Conservation (phyloP, 2,329 filamentous ascomycete species). For the Penicillium sp. region DNA sequence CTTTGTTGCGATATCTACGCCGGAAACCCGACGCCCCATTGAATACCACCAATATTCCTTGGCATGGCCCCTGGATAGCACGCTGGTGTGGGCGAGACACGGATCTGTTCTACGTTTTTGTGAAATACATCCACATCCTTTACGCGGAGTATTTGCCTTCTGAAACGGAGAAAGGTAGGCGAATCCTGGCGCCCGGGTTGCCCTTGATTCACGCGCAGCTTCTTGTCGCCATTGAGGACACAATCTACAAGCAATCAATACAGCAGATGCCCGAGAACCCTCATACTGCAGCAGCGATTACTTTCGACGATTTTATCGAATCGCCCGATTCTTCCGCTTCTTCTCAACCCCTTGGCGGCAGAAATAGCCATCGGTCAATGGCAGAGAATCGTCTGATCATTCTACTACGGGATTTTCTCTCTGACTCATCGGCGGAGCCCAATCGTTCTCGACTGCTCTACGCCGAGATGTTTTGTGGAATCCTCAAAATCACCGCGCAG, state of each 20-base stretch:
- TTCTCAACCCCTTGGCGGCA: slow-evolving; percentile 59
- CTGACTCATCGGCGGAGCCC: slow-evolving; percentile 56
- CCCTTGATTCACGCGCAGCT: slow-evolving; percentile 80
- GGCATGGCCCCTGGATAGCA: slow-evolving; percentile 80
- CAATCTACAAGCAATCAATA: slow-evolving; percentile 68
- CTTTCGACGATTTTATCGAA: slow-evolving; percentile 64
- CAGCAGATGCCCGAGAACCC: slow-evolving; percentile 48
- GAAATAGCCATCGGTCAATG: slow-evolving; percentile 73
- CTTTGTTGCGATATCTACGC: slow-evolving; percentile 58
- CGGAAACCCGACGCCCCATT: slow-evolving; percentile 66
- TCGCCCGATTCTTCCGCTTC: slow-evolving; percentile 65
- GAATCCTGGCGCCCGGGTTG: slow-evolving; percentile 69
- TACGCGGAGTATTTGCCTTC: slow-evolving; percentile 67
- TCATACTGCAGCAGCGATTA: slow-evolving; percentile 52
- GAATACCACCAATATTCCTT: slow-evolving; percentile 69
- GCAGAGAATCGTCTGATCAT: slow-evolving; percentile 84
- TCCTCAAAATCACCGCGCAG: slow-evolving; percentile 71
- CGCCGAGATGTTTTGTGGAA: slow-evolving; percentile 67
- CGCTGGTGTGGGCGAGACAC: slow-evolving; percentile 85
- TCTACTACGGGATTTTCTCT: slow-evolving; percentile 75
- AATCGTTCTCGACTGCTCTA: slow-evolving; percentile 64
- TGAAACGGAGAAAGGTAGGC: slow-evolving; percentile 53
- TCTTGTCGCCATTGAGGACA: slow-evolving; percentile 73
- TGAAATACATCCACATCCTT: slow-evolving; percentile 81
- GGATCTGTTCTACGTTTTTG: slow-evolving; percentile 87